phyloP scores from a whole-genome alignment of 139 green algal species.

The Volvox reticuliferus region DNA sequence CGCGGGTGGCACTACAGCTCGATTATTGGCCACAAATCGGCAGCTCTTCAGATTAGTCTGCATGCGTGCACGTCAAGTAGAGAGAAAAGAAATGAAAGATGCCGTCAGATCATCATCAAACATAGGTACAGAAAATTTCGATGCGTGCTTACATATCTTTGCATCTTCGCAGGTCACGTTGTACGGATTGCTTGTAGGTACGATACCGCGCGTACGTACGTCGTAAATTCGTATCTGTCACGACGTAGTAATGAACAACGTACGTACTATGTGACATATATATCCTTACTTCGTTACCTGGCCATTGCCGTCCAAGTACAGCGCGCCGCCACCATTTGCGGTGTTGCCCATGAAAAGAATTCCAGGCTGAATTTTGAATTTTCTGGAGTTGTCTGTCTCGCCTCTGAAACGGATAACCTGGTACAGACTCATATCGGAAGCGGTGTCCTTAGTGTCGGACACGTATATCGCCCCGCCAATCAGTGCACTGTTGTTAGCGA shows the following conservation, averaged over 20 bases:
- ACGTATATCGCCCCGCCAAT: slow-evolving; percentile 20
- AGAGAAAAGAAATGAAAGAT: not conserved
- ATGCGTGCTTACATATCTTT: not conserved
- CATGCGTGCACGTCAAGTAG: too few species aligned
- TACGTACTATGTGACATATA: too few species aligned
- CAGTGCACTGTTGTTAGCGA: not conserved
- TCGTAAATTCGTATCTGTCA: too few species aligned
- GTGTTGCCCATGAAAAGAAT: not conserved
- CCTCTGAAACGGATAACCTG: not conserved
- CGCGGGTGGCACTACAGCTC: not conserved
- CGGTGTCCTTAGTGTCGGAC: not conserved
- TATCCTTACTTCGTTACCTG: not conserved
- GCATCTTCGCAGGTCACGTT: not conserved
- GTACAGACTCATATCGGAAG: not conserved
- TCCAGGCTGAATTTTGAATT: not conserved
- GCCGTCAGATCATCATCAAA: not conserved
- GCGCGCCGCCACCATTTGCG: not conserved
- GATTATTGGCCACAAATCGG: not conserved
- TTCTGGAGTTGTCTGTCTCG: not conserved
- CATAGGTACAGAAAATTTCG: not conserved
- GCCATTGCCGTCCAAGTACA: slow-evolving; percentile 19
- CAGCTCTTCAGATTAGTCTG: not conserved
- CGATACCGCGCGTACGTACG: too few species aligned
- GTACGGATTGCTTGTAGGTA: too few species aligned
- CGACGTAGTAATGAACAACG: too few species aligned